Percentiles rank a stretch among this genome's conserved stretches.
phyloP scores from a whole-genome alignment of 2,329 filamentous ascomycete genomes.

The Colletotrichum gigasporum region DNA sequence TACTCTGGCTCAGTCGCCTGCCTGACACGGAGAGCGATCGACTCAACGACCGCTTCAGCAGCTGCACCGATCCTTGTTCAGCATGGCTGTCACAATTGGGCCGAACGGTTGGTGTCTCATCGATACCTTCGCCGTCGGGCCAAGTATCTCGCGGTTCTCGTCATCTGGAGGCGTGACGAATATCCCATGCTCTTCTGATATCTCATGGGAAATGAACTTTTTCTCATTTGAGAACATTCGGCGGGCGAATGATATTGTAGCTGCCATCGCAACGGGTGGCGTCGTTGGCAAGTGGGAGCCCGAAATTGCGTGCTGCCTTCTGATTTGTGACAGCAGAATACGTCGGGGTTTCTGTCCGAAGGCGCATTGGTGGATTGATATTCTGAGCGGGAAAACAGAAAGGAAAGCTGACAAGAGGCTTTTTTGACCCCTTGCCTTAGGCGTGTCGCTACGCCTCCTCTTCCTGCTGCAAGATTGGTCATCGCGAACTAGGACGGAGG shows the following conservation, averaged over 20 bases:
- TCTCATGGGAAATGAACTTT: background rate
- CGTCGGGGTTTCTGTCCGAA: constrained; percentile 1
- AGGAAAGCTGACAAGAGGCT: constrained; percentile 3
- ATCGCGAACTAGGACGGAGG: background rate
- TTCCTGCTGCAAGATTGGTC: background rate
- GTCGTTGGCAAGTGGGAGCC: too few species aligned
- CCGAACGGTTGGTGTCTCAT: background rate
- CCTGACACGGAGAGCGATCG: constrained; percentile 2
- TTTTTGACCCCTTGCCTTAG: constrained; percentile 1
- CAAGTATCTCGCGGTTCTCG: background rate
- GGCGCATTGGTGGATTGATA: constrained; percentile 4
- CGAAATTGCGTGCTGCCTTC: too few species aligned
- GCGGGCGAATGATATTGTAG: constrained; percentile 4
- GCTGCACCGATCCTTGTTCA: constrained; percentile 2
- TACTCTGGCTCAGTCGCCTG: background rate
- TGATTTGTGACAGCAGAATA: background rate
- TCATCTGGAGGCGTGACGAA: background rate
- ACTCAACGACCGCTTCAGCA: constrained; percentile 11
- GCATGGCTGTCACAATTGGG: background rate
- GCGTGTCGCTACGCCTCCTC: background rate
- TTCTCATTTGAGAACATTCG: constrained; percentile 8
- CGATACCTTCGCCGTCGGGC: background rate
- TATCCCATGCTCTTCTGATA: background rate
- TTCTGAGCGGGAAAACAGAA: background rate
- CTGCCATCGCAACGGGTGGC: background rate